Evolutionary conservation across 139 green algal species (phyloP).

Genomic region (Chlamydomonas sp.): DNA sequence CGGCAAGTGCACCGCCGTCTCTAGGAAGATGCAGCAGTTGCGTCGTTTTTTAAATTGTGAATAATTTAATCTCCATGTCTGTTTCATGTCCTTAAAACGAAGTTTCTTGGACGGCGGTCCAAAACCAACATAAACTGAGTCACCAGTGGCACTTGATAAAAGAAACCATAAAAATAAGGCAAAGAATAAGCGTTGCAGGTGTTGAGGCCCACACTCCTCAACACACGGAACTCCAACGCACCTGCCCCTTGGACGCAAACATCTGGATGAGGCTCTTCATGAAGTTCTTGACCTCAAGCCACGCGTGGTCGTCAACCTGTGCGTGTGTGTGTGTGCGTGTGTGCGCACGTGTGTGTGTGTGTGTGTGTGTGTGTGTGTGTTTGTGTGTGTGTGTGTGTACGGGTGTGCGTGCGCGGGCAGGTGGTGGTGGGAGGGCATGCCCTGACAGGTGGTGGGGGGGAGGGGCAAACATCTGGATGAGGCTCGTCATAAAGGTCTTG

Average conservation of each 20-base stretch:
- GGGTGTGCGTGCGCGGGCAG: background rate
- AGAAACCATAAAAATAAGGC: slow-evolving; percentile 8
- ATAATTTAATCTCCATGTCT: too few relatives aligned
- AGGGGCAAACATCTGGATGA: slow-evolving; percentile 75
- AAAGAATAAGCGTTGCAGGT: too few relatives aligned
- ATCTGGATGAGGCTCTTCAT: slow-evolving; percentile 95
- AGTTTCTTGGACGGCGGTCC: slow-evolving; percentile 8
- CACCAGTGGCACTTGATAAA: slow-evolving; percentile 4
- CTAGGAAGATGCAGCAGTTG: slow-evolving; percentile 84
- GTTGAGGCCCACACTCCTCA: too few relatives aligned
- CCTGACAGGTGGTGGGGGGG: background rate
- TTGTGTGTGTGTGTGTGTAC: background rate
- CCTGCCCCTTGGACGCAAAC: slow-evolving; percentile 49
- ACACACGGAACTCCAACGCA: background rate
- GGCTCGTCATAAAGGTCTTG: slow-evolving; percentile 98
- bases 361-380: slow-evolving; percentile 5
- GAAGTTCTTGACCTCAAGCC: slow-evolving; percentile 96
- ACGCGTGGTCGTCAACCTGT: slow-evolving; percentile 72
- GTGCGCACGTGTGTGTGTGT: too few relatives aligned
- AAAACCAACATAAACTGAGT: slow-evolving; percentile 12
- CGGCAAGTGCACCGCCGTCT: slow-evolving; percentile 73
- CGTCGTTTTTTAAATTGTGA: too few relatives aligned
- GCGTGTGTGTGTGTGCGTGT: too few relatives aligned
- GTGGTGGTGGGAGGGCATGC: too few relatives aligned
- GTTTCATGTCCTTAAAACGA: slow-evolving; percentile 8